Base-by-base conservation (phyloP, 306 rosid genomes). In the Fragaria ananassa region DNA sequence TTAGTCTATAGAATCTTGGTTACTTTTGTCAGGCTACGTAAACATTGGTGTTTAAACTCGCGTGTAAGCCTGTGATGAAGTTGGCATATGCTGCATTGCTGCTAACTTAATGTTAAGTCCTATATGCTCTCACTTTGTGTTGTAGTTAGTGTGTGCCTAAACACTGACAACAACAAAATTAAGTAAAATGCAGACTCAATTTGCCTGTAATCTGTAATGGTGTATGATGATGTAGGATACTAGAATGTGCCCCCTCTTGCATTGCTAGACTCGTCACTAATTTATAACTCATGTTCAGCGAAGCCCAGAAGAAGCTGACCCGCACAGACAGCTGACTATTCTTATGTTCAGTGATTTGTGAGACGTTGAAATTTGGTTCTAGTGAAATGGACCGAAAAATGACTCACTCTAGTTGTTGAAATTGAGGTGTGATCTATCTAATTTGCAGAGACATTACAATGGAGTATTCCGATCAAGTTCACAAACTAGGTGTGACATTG, bases 381-480 rank as follows among this genome's bases (percentile, higher is more conserved):
- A 41, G 31, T n/a, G 44, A 41, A 18, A 11, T 29, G 31, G 8
- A 14, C 1, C 10, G 10, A 42, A 12, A 64, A 12, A 12, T 11
- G 9, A 3, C 64, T 60, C 29, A 25, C 15, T 51, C 64, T 2
- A 61, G 0, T 45, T 45, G 39, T 11, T 7, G 14, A n/a, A 57
- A 23, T 21, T 21, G 63, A 57, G 34, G 34, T 57, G 29, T 57
- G 29, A 10, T 41, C 1, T 19, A 23, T 68, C 46, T 51, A 25
- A 68, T 25, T 39, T 82, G 74, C 49, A 87, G 88, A 66, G 80
- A 84, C 13, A 75, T 80, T 49, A 37, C 50, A 14, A 61, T 35
- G 37, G 79, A 83, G 58, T 88, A 86, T 53, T 76, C 87, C 0
- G 21, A 78, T 41, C 34, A 79, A 34, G 64, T 82, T 29, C 75